Conservation (phyloP, 768 basidiomycete species). For the Leucosporidium creatinivorum region DNA sequence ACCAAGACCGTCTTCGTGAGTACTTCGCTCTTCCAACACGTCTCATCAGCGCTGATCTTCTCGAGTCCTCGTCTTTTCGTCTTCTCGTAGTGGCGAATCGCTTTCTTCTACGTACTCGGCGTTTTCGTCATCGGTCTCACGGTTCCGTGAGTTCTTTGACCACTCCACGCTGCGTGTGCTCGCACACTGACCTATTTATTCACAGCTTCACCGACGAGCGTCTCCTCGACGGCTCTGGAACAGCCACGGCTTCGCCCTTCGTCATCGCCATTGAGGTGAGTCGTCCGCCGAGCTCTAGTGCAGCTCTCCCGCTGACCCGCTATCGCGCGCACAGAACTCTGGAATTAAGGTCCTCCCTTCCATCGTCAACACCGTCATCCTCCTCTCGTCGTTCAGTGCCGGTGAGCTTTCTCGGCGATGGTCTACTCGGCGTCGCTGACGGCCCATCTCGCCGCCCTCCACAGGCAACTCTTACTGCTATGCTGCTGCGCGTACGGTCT, state of each 20-base stretch:
- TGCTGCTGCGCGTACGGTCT: constrained; percentile 68
- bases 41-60: constrained; percentile 54
- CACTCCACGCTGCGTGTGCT: background rate
- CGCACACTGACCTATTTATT: too few relatives aligned
- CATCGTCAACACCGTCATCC: constrained; percentile 52
- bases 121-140: constrained; percentile 41
- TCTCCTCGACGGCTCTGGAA: constrained; percentile 46
- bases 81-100: constrained; percentile 39
- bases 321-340: constrained; percentile 41
- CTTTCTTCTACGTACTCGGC: constrained; percentile 49
- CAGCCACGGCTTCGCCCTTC: constrained; percentile 49
- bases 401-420: constrained; percentile 49
- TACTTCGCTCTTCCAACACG: constrained; percentile 50
- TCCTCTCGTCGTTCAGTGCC: constrained; percentile 90
- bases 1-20: constrained; percentile 50
- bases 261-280: constrained; percentile 61
- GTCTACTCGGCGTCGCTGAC: background rate
- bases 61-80: too few relatives aligned
- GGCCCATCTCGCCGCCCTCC: background rate
- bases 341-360: constrained; percentile 82
- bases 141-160: constrained; percentile 17
- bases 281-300: background rate
- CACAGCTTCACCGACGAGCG: constrained; percentile 39
- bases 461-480: constrained; percentile 58
- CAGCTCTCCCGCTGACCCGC: background rate